A percentile compares a stretch with the other conserved stretches of the same genome.
Evolutionary conservation across 2,329 filamentous ascomycete genomes (phyloP).

Genomic region (Claviceps cyperi): DNA sequence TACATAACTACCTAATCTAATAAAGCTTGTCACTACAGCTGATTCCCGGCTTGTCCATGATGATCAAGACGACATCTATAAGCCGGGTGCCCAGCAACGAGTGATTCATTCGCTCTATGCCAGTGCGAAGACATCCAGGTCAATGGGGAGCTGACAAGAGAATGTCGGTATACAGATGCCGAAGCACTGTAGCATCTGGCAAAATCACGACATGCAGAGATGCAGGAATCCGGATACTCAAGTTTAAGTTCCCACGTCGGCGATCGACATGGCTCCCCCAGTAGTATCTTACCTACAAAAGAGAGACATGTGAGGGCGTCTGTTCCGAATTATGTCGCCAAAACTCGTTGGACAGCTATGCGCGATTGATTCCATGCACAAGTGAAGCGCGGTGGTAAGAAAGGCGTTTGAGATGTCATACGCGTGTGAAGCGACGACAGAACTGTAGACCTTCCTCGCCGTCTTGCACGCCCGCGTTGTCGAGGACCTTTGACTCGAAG

Average conservation of each 20-base stretch:
- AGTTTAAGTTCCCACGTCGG: not conserved
- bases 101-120: slow-evolving; percentile 32
- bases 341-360: not conserved
- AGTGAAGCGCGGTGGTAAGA: not conserved
- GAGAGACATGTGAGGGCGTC: not conserved
- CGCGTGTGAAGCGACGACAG: no score
- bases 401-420: not conserved
- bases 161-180: slow-evolving; percentile 31
- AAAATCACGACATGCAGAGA: slow-evolving; percentile 8
- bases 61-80: slow-evolving; percentile 40
- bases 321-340: not conserved
- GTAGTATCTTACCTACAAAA: not conserved
- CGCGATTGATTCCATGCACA: not conserved
- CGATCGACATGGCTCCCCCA: not conserved
- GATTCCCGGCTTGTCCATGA: slow-evolving; percentile 41
- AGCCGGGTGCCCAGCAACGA: slow-evolving; percentile 43
- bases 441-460: no score
- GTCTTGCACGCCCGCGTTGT: not conserved
- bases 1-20: no score
- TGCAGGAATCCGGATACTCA: not conserved
- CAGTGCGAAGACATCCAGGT: slow-evolving; percentile 41
- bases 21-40: slow-evolving; percentile 39
- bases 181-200: slow-evolving; percentile 22
- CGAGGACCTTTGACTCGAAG: not conserved
- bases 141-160: slow-evolving; percentile 29